Base-by-base conservation (phyloP, 176 grass and related monocot genomes). In the Bromus sterilis region DNA sequence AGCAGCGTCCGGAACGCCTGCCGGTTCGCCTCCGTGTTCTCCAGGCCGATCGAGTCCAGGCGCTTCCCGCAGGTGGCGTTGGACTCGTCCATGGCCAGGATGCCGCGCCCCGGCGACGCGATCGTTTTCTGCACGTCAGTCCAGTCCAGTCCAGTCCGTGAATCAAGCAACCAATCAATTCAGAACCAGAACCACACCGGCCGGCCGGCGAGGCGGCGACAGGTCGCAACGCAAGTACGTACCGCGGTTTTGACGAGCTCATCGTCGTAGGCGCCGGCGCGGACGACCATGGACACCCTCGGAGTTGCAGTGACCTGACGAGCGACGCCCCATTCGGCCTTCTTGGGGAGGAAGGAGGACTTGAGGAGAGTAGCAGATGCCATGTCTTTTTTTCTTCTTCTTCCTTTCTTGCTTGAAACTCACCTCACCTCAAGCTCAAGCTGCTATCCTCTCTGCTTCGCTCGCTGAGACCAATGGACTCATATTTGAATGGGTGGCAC, bases 211-310 rank as follows among this genome's bases (percentile, higher is more conserved):
- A n/a, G n/a, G n/a, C n/a, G n/a, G n/a, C n/a, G n/a, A n/a, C n/a
- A n/a, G n/a, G n/a, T n/a, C n/a, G n/a, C n/a, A n/a, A n/a, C n/a
- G n/a, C n/a, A n/a, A 26, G 18, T 15, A 7, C 59, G 56, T 88
- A 93, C 94, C 21, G 91, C 94, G 5, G 91, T 93, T 74, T 93
- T 93, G 73, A 97, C 81, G 74, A 97, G 94, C 68, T 97, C 94
- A 26, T 97, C 94, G 82, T 89, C 44, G 80, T 91, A 93, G 31
- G 91, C 59, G 60, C 86, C 59, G 41, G 94, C 94, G 20, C 91
- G 85, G 73, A 97, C 94, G 35, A 83, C 81, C 70, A 97, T 34
- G 56, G 88, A 85, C 71, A 97, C 86, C 30, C 79, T 56, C 77
- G 68, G 23, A n/a, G n/a, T n/a, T 0, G 69, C 68, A 4, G 90